Evolutionary conservation across 805 yeast species (phyloP).

Genomic region (Pichia californica): DNA sequence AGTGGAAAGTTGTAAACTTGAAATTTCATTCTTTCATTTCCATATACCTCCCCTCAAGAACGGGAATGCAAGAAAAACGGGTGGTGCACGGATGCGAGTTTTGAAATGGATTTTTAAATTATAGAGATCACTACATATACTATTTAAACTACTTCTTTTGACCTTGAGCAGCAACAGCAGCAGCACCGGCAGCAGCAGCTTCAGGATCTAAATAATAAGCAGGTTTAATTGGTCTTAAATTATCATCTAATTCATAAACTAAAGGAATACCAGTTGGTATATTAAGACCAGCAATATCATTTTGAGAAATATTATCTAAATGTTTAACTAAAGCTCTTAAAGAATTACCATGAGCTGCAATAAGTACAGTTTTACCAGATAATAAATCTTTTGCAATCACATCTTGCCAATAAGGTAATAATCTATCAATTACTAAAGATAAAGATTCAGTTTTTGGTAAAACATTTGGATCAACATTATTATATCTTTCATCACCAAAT

Average conservation of each 20-base stretch:
- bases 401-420: conserved; percentile 96
- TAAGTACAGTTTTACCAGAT: conserved; percentile 81
- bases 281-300: conserved; percentile 87
- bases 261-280: conserved; percentile 98
- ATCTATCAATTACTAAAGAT: conserved; percentile 90
- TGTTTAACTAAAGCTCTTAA: conserved; percentile 94
- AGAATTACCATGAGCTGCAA: conserved; percentile 98
- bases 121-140: no score
- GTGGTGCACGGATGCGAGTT: neutral
- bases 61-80: no score
- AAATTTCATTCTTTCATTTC: neutral
- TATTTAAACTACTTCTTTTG: conserved; percentile 46
- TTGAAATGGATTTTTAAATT: no score
- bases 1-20: neutral
- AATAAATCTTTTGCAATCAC: conserved; percentile 79
- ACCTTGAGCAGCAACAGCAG: conserved; percentile 98
- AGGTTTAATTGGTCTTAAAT: conserved; percentile 84
- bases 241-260: conserved; percentile 87
- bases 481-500: conserved; percentile 79
- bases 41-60: neutral
- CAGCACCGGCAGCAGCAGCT: conserved; percentile 99
- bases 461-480: conserved; percentile 73
- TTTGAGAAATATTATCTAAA: conserved; percentile 89
- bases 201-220: conserved; percentile 98
- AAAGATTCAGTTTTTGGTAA: conserved; percentile 93